A percentile compares a stretch with the other conserved stretches of the same genome.
Conservation (phyloP, 768 basidiomycete species). For the Psilocybe subaeruginosa region DNA sequence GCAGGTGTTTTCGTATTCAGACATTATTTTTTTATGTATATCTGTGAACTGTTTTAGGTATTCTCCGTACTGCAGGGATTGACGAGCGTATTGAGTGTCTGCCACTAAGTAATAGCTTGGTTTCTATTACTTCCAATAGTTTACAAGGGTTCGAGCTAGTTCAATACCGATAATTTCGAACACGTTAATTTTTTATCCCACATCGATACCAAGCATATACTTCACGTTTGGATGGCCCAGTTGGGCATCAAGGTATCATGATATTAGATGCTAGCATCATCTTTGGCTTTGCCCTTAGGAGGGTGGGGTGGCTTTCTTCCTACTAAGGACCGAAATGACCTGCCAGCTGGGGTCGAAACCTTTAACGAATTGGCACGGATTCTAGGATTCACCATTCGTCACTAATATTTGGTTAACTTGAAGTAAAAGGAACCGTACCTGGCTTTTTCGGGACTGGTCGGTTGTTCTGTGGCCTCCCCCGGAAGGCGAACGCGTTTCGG, state of each 20-base stretch:
- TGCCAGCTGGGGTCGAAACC: conserved; percentile 27
- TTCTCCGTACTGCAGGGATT: too few relatives aligned
- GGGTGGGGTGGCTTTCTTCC: conserved; percentile 9
- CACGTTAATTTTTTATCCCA: too few relatives aligned
- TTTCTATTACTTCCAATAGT: neutral
- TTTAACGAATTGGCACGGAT: conserved; percentile 9
- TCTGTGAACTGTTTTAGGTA: too few relatives aligned
- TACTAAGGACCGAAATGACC: conserved; percentile 26
- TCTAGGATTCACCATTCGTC: neutral
- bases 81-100: too few relatives aligned
- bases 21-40: neutral
- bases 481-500: conserved; percentile 56
- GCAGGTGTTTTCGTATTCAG: neutral
- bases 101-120: neutral
- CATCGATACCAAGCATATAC: too few relatives aligned
- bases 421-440: conserved; percentile 1
- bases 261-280: neutral
- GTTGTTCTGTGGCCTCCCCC: conserved; percentile 31
- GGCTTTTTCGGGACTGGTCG: conserved; percentile 23
- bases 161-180: too few relatives aligned
- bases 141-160: neutral
- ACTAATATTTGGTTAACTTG: neutral
- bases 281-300: neutral
- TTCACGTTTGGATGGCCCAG: neutral
- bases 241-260: neutral